A percentile compares a stretch with the other conserved stretches of the same genome.
phyloP scores from a whole-genome alignment of 208 protist genomes.

The Trypanosoma theileri region DNA sequence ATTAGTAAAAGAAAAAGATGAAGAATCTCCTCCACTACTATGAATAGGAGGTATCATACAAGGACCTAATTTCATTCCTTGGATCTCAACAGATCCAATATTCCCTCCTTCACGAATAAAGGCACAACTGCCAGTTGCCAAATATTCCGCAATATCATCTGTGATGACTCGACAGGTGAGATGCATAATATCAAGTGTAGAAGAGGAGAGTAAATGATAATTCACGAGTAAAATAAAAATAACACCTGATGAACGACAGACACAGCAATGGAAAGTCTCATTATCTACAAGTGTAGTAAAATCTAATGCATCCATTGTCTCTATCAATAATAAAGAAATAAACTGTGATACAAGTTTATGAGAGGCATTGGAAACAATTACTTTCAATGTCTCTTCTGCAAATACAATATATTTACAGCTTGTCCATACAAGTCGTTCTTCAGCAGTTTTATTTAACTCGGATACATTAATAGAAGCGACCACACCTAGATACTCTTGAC shows the following conservation, averaged over 20 bases:
- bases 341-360: slow-evolving; percentile 10
- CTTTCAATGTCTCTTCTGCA: slow-evolving; percentile 20
- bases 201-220: neutral
- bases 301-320: slow-evolving; percentile 13
- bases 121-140: slow-evolving; percentile 7
- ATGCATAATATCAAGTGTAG: neutral
- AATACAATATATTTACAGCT: slow-evolving; percentile 21
- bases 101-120: slow-evolving; percentile 2
- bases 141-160: slow-evolving; percentile 17
- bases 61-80: neutral
- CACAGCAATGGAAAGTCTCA: slow-evolving; percentile 2
- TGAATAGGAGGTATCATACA: neutral
- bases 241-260: slow-evolving; percentile 14
- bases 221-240: slow-evolving; percentile 12
- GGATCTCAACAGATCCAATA: neutral
- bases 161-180: slow-evolving; percentile 13
- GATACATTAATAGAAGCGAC: neutral
- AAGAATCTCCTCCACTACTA: too few relatives aligned
- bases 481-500: slow-evolving; percentile 16
- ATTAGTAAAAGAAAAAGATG: neutral
- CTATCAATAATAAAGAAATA: slow-evolving; percentile 20
- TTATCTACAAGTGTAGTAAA: slow-evolving; percentile 16
- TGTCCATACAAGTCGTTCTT: slow-evolving; percentile 24
- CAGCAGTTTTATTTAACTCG: neutral
- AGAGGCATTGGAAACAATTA: slow-evolving; percentile 15